A percentile compares a stretch with the other conserved stretches of the same genome.
Evolutionary conservation across 2,329 filamentous ascomycete genomes (phyloP).

Genomic region (Alternaria viburni): DNA sequence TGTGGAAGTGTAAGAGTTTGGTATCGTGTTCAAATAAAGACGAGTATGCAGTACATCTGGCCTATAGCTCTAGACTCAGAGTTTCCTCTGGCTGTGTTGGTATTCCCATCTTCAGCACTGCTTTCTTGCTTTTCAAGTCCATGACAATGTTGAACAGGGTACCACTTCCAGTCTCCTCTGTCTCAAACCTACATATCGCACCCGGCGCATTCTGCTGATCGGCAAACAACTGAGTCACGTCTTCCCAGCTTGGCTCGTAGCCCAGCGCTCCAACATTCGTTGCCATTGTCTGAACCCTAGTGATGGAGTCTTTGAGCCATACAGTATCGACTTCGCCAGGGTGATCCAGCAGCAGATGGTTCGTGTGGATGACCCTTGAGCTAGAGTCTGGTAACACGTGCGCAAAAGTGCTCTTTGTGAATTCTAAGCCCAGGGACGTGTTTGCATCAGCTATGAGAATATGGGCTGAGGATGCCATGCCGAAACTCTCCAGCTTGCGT

Average conservation of each 20-base stretch:
- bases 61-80: constrained; percentile 28
- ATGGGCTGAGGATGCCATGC: constrained; percentile 61
- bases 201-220: constrained; percentile 51
- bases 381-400: constrained; percentile 39
- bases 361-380: constrained; percentile 51
- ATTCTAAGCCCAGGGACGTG: constrained; percentile 59
- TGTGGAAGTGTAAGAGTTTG: not conserved
- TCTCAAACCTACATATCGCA: constrained; percentile 39
- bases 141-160: constrained; percentile 49
- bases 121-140: constrained; percentile 42
- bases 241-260: constrained; percentile 32
- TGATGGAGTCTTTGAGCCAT: constrained; percentile 52
- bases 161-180: constrained; percentile 32
- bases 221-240: constrained; percentile 47
- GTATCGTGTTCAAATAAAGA: not conserved
- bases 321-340: constrained; percentile 48
- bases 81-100: constrained; percentile 40
- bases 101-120: constrained; percentile 36
- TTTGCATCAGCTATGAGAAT: constrained; percentile 60
- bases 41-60: not conserved
- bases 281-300: constrained; percentile 48
- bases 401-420: constrained; percentile 44
- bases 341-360: constrained; percentile 53
- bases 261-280: constrained; percentile 33
- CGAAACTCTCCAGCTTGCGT: constrained; percentile 50